These are phyloP conservation scores for Hanseniaspora guilliermondii DNA, from an alignment of 805 yeast genomes.

Conservation along the genomic window DNA sequence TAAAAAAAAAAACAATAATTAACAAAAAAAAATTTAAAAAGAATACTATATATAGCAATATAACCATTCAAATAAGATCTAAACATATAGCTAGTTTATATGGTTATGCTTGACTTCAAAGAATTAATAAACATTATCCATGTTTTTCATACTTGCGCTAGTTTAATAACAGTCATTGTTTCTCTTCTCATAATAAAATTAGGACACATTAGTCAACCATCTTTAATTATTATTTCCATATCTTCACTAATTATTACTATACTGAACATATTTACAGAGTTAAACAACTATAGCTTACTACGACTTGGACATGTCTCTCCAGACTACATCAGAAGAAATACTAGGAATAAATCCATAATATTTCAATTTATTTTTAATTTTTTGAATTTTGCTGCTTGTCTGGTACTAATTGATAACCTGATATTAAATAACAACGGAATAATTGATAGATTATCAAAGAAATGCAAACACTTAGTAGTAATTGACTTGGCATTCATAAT, in stretches of 20 bases:
- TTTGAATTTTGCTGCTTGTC: background rate
- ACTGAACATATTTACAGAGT: background rate
- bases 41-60: background rate
- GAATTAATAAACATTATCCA: background rate
- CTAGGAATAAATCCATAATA: background rate
- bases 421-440: background rate
- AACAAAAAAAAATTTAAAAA: background rate
- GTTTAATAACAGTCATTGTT: background rate
- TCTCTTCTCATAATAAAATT: background rate
- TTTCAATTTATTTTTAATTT: background rate
- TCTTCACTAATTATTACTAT: background rate
- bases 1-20: background rate
- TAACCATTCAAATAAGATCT: background rate
- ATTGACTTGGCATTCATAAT: slow-evolving; percentile 7
- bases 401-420: slow-evolving; percentile 3
- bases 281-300: background rate
- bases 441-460: background rate
- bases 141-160: background rate
- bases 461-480: background rate
- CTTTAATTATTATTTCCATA: slow-evolving; percentile 2
- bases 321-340: background rate
- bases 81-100: background rate
- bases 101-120: background rate
- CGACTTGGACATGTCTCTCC: background rate
- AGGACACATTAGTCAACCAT: background rate